Conservation (phyloP, 371 early-diverging fungal genomes). For the Mortierella sp. region DNA sequence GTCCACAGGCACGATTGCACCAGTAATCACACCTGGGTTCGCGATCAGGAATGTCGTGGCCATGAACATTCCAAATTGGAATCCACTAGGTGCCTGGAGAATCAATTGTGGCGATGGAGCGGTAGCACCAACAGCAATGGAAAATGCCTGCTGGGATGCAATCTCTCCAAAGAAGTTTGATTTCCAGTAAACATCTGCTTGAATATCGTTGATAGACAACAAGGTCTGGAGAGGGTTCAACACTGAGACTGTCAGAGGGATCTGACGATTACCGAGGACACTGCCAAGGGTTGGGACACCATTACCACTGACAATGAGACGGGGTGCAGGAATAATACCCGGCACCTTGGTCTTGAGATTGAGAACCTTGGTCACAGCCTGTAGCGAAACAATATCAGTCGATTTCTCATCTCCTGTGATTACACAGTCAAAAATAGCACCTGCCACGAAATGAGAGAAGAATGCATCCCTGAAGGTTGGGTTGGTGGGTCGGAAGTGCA, state of each 20-base stretch:
- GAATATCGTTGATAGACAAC: conserved; percentile 17
- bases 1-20: conserved; percentile 24
- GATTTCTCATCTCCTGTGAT: conserved; percentile 57
- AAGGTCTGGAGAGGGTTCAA: conserved; percentile 33
- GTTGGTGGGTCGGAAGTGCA: conserved; percentile 57
- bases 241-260: conserved; percentile 20
- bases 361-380: conserved; percentile 49
- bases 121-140: conserved; percentile 20
- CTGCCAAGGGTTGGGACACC: conserved; percentile 27
- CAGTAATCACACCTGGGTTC: conserved; percentile 34
- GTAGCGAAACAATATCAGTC: conserved; percentile 57
- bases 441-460: conserved; percentile 61
- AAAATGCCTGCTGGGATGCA: conserved; percentile 8
- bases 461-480: conserved; percentile 55
- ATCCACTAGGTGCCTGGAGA: conserved; percentile 32
- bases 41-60: conserved; percentile 27
- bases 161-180: conserved; percentile 32
- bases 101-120: conserved; percentile 21
- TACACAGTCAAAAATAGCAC: conserved; percentile 54
- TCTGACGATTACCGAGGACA: conserved; percentile 41
- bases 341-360: conserved; percentile 57
- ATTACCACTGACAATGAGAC: conserved; percentile 20
- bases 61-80: conserved; percentile 41
- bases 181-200: conserved; percentile 28
- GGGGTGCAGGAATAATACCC: conserved; percentile 53